Evolutionary conservation across 2,329 filamentous ascomycete species (phyloP), one percentile per base, ranked within the genome.

Genomic region (Pyrenophora seminiperda): DNA sequence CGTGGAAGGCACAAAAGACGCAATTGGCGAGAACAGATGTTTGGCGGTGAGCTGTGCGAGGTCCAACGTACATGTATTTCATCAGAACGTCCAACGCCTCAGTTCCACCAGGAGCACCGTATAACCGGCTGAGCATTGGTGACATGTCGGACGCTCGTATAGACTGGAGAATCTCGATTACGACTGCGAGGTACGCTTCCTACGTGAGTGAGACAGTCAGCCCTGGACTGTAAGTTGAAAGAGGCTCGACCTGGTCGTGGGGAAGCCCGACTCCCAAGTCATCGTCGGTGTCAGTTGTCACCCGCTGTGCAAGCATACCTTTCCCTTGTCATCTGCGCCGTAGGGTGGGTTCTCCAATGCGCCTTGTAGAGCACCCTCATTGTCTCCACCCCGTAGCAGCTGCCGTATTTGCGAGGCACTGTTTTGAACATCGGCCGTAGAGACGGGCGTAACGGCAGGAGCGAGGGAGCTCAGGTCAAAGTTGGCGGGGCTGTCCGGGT

Each of bases 141-240:
- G 87, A 91, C 90, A 97, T 97, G 65, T 99, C 94, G 64, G 89
- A 89, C 69, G 94, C 91, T 73, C 96, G 92, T 77, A 97, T 97
- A 15, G 91, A 94, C 75, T 96, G 92, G 59, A 99, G 80, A 50
- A 97, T 92, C 77, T 99, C 94, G 54, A 91, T 85, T 32, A 99
- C 89, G 15, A 90, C 93, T 61, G 90, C 85, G 58, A 96, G 79
- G 73, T 97, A 91, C 22, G 91, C 80, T 60, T 96, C 91, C 87
- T 96, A 74, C 53, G 47, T 39, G 34, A 36, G 59, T 61, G 59
- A 44, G 55, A 63, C 56, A 43, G 63, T 72, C 61, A 70, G 67
- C 64, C 56, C 27, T 51, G 42, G 45, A 55, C 32, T 63, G 41
- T 20, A 45, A 29, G 55, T 57, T 65, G 61, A 51, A 36, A 59